Base-by-base conservation (phyloP, 441 rosid species). In the Jatropha podagrica region DNA sequence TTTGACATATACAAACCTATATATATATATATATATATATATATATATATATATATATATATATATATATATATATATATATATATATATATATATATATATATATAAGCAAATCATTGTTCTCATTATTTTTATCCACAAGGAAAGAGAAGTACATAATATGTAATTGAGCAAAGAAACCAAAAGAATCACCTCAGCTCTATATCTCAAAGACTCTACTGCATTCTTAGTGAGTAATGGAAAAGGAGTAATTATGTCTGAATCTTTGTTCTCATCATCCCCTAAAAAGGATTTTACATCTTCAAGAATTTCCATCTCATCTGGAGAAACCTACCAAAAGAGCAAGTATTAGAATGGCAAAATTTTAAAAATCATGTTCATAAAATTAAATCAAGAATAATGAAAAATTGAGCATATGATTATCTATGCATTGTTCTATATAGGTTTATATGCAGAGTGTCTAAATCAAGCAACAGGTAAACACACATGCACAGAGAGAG, bases 201-300 rank as follows among this genome's bases (percentile, higher is more conserved):
- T 86, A 76, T 94, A 94, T 72, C 99, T 88, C 66, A 94, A 81
- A 76, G 91, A 91, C 88, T 94, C 98, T n/a, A 91, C 92, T 12
- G 97, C 99, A 74, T 88, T 91, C 80, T 90, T 81, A 4, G 97
- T 91, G 68, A 94, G 86, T 78, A 87, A 83, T 75, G 95, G 87
- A 81, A 92, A 96, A 51, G 94, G 90, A 68, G 79, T 44, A 72
- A 94, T 85, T 15, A 79, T n/a, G 49, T 86, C 79, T 3, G 82
- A 72, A 59, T 89, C 90, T 77, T 81, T 71, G 75, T 81, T 86
- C 62, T 89, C 93, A 20, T 85, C 87, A 32, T 84, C 90, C 75
- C 93, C 94, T 68, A 94, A 73, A 67, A 87, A 86, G 46, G 92
- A 80, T 76, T 94, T 89, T 81, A 92, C 85, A 74, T 89, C 90